Percentiles rank a stretch among this genome's conserved stretches.
These are phyloP conservation scores for Xylogone sp. DNA, from an alignment of 2,329 filamentous ascomycete species.

Conservation along the genomic window DNA sequence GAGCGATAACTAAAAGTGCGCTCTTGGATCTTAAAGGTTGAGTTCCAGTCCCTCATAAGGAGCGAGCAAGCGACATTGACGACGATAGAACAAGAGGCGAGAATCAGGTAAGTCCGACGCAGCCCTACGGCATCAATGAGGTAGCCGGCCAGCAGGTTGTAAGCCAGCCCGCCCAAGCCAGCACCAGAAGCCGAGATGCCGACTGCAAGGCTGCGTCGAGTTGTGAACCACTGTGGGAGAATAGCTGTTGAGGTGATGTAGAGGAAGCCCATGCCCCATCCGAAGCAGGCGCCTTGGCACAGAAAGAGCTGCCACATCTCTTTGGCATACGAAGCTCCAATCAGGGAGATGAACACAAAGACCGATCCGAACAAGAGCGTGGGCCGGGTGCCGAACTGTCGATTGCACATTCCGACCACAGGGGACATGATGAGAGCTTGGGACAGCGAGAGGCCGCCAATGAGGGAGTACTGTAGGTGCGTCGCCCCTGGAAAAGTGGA, in stretches of 20 bases:
- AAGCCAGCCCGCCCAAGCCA: constrained; percentile 49
- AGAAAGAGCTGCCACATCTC: constrained; percentile 72
- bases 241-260: constrained; percentile 59
- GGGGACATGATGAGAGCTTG: constrained; percentile 63
- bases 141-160: constrained; percentile 43
- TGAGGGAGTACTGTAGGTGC: constrained; percentile 64
- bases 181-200: constrained; percentile 50
- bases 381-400: constrained; percentile 55
- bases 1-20: constrained; percentile 19
- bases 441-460: constrained; percentile 64
- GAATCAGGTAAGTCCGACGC: constrained; percentile 49
- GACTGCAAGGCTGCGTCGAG: constrained; percentile 48
- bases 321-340: constrained; percentile 63
- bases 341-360: constrained; percentile 59
- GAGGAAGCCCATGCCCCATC: constrained; percentile 68
- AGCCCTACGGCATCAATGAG: constrained; percentile 48
- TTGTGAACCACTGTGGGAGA: constrained; percentile 55
- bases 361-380: constrained; percentile 61
- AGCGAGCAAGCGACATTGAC: constrained; percentile 5
- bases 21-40: constrained; percentile 3
- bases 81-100: constrained; percentile 1
- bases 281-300: constrained; percentile 69
- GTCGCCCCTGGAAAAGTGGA: constrained; percentile 47
- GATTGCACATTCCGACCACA: constrained; percentile 51
- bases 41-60: constrained; percentile 11